Conservation (phyloP, 2,329 filamentous ascomycete genomes). For the Fusarium albosuccineum region DNA sequence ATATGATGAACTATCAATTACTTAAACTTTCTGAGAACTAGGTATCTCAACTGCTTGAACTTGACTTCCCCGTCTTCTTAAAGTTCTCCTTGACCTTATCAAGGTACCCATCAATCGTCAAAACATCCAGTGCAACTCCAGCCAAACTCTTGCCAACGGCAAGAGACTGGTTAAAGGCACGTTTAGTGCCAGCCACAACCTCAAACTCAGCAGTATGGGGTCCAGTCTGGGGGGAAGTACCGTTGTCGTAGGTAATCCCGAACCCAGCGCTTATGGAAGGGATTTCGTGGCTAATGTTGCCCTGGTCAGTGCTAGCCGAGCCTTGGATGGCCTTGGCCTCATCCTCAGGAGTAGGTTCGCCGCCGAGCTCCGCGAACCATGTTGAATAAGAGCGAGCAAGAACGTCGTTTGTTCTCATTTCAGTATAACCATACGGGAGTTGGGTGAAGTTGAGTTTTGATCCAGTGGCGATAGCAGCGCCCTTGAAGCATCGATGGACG, state of each 20-base stretch:
- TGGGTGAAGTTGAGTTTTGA: slow-evolving; percentile 3
- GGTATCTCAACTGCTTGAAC: neutral
- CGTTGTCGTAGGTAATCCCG: neutral
- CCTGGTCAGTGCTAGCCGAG: neutral
- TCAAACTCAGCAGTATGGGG: slow-evolving; percentile 1
- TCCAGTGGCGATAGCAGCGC: neutral
- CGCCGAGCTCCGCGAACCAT: neutral
- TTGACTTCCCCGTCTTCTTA: neutral
- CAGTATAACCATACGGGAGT: neutral
- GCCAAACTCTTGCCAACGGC: neutral
- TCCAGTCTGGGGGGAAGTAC: neutral
- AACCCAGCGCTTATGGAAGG: neutral
- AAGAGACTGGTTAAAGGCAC: slow-evolving; percentile 1
- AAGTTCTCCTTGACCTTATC: neutral
- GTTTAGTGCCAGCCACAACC: neutral
- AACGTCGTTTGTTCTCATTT: neutral
- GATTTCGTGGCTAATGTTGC: neutral
- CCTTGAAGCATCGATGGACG: neutral
- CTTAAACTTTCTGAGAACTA: no score
- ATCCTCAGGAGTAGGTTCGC: neutral
- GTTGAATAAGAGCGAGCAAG: neutral
- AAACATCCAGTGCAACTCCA: neutral
- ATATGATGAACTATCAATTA: no score
- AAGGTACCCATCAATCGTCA: neutral
- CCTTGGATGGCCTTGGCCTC: neutral